Conservation (phyloP, 169 alveolate genomes). For the Plasmodium malariae region DNA sequence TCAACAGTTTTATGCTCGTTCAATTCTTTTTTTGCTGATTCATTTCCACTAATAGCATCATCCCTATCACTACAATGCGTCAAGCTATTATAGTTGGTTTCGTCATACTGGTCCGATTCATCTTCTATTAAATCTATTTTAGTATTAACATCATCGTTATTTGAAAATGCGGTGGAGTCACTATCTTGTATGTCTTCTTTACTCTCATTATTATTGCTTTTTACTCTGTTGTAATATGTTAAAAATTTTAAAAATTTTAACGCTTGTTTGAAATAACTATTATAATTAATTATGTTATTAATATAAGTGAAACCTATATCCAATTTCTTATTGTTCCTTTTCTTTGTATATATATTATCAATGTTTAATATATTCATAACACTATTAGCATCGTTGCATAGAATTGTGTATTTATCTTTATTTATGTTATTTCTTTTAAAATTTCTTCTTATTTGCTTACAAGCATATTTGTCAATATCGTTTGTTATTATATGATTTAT, state of each 20-base stretch:
- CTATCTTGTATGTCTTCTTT: not conserved
- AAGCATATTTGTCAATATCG: constrained; percentile 90
- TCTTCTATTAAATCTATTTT: not conserved
- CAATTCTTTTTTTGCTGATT: not conserved
- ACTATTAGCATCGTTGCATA: constrained; percentile 85
- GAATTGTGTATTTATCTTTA: constrained; percentile 77
- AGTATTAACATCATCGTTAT: constrained; percentile 1
- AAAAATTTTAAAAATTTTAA: constrained; percentile 49
- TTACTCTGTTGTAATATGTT: constrained; percentile 32
- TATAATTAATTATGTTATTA: constrained; percentile 33
- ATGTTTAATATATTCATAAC: constrained; percentile 72
- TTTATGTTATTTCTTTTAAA: constrained; percentile 76
- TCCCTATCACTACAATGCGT: not conserved
- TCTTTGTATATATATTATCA: constrained; percentile 35
- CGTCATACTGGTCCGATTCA: not conserved
- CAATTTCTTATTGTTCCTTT: constrained; percentile 56
- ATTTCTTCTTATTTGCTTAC: constrained; percentile 79
- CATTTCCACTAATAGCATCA: not conserved
- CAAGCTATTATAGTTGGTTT: not conserved
- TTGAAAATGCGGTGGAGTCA: constrained; percentile 32
- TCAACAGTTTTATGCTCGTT: not conserved
- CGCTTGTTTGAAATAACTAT: constrained; percentile 56
- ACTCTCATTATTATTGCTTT: not conserved
- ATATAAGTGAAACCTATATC: constrained; percentile 68
- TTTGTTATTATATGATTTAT: constrained; percentile 87